phyloP scores from a whole-genome alignment of 2,329 filamentous ascomycete species.

The Plectosphaerella sp. region DNA sequence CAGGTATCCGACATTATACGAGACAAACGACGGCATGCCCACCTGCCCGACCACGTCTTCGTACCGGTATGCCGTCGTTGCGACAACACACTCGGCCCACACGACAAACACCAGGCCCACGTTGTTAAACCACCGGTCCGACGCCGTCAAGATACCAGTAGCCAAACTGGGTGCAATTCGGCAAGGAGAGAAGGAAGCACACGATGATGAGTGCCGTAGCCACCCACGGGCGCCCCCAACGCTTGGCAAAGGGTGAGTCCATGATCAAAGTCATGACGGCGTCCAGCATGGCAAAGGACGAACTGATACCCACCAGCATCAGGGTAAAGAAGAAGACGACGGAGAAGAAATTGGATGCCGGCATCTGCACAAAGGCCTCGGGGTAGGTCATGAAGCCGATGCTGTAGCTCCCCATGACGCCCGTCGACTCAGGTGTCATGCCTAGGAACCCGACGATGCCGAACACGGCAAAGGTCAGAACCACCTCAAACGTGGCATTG shows the following conservation, averaged over 20 bases:
- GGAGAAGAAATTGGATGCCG: slow-evolving; percentile 49
- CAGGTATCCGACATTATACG: slow-evolving; percentile 44
- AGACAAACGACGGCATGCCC: slow-evolving; percentile 32
- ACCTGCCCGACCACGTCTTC: slow-evolving; percentile 35
- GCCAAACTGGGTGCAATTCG: slow-evolving; percentile 51
- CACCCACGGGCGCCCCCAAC: slow-evolving; percentile 31
- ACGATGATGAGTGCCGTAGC: slow-evolving; percentile 39
- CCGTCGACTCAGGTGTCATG: slow-evolving; percentile 21
- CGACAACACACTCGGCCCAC: slow-evolving; percentile 41
- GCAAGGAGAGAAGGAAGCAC: slow-evolving; percentile 43
- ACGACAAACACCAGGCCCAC: slow-evolving; percentile 46
- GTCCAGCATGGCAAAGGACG: slow-evolving; percentile 48
- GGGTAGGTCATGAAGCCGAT: slow-evolving; percentile 51
- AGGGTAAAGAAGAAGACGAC: slow-evolving; percentile 50
- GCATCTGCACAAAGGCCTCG: slow-evolving; percentile 48
- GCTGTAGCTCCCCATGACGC: slow-evolving; percentile 42
- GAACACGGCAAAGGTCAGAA: slow-evolving; percentile 36
- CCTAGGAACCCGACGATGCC: slow-evolving; percentile 43
- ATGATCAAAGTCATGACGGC: slow-evolving; percentile 44
- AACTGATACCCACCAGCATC: slow-evolving; percentile 48
- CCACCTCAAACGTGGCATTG: slow-evolving; percentile 48
- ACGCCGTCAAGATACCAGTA: slow-evolving; percentile 47
- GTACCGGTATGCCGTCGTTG: slow-evolving; percentile 46
- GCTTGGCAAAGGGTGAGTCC: slow-evolving; percentile 35
- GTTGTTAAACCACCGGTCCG: slow-evolving; percentile 50